Evolutionary conservation across 345 rosid genomes (phyloP).

Genomic region (Draba incana): DNA sequence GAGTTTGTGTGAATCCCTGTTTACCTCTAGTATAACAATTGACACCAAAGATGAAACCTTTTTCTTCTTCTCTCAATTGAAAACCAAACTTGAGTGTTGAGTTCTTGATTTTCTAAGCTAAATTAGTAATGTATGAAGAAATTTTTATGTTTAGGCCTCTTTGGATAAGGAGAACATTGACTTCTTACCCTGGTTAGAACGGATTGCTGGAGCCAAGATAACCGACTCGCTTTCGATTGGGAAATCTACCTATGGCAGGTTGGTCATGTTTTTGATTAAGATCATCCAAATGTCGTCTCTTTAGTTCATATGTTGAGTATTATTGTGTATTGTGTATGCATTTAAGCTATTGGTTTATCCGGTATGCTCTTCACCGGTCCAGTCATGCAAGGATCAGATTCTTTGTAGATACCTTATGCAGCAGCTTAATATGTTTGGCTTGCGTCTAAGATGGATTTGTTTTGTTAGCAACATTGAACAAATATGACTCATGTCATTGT

Average conservation of each 20-base stretch:
- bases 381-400: conserved; percentile 1
- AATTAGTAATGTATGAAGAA: conserved; percentile 7
- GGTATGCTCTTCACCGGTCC: neutral
- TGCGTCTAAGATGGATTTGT: neutral
- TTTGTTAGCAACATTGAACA: neutral
- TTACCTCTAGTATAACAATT: neutral
- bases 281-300: neutral
- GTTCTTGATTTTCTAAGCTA: neutral
- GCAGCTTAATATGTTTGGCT: neutral
- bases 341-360: too few species aligned
- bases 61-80: neutral
- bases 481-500: too few species aligned
- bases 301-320: neutral
- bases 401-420: too few species aligned
- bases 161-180: conserved; percentile 50
- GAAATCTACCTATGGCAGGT: conserved; percentile 75
- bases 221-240: conserved; percentile 67
- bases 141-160: conserved; percentile 39
- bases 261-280: conserved; percentile 11
- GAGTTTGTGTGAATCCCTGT: neutral
- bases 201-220: conserved; percentile 59
- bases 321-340: neutral
- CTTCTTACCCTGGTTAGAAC: conserved; percentile 86
- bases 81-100: neutral
- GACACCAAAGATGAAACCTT: conserved; percentile 26